A percentile compares a stretch with the other conserved stretches of the same genome.
phyloP scores from a whole-genome alignment of 1,284 basidiomycete genomes.

The Marasmius sp. region DNA sequence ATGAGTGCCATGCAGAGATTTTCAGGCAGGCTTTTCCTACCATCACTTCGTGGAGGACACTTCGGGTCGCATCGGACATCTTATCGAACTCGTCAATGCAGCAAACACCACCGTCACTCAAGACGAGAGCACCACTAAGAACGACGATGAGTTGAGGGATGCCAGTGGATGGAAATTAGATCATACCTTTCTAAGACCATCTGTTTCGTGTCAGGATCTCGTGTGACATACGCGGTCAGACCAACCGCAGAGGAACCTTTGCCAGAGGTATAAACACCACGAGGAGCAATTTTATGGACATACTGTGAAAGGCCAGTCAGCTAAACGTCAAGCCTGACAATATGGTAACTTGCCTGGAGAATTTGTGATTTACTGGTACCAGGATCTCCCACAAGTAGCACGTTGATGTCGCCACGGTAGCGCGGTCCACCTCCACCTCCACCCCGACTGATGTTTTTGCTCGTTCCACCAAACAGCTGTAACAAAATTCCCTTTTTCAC shows the following conservation, averaged over 20 bases:
- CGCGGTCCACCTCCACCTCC: constrained; percentile 94
- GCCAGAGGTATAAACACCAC: constrained; percentile 95
- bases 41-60: constrained; percentile 99
- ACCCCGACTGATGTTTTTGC: constrained; percentile 90
- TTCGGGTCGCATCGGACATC: constrained; percentile 96
- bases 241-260: constrained; percentile 98
- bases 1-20: not conserved
- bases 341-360: constrained; percentile 60
- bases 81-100: constrained; percentile 99
- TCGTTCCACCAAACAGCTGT: constrained; percentile 96
- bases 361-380: constrained; percentile 98
- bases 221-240: constrained; percentile 96
- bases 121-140: constrained; percentile 87
- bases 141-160: not conserved
- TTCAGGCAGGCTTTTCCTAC: constrained; percentile 40
- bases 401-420: constrained; percentile 97
- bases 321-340: not conserved
- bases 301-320: constrained; percentile 56
- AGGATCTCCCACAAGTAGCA: constrained; percentile 95
- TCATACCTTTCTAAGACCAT: constrained; percentile 89
- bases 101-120: constrained; percentile 97
- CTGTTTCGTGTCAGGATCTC: constrained; percentile 97
- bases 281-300: constrained; percentile 97
- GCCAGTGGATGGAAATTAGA: constrained; percentile 1
- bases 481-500: constrained; percentile 98